Conservation (phyloP, 2,329 filamentous ascomycete genomes). For the Hymenoscyphus albidus region DNA sequence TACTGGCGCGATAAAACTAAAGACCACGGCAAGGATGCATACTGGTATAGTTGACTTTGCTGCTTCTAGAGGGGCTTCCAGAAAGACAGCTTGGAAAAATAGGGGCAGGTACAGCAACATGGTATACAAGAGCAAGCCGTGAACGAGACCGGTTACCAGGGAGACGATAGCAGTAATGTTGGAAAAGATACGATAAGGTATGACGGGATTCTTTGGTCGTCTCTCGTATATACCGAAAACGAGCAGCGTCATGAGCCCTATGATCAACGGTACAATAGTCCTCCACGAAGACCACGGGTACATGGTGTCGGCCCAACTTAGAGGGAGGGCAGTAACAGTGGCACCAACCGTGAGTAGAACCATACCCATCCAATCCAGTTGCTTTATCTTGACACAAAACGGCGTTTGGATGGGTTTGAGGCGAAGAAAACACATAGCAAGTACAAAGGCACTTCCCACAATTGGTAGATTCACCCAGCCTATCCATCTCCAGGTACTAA, state of each 20-base stretch:
- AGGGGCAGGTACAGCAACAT: not conserved
- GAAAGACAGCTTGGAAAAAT: constrained; percentile 1
- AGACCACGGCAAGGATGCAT: not conserved
- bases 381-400: not conserved
- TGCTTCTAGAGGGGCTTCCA: not conserved
- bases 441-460: not conserved
- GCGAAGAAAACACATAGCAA: not conserved
- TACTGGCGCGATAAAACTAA: not conserved
- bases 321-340: not conserved
- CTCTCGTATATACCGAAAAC: not conserved
- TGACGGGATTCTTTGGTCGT: not conserved
- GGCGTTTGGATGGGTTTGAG: not conserved
- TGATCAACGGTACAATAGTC: not conserved
- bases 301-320: not conserved
- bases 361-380: not conserved
- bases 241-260: not conserved
- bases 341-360: not conserved
- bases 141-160: not conserved
- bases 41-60: not conserved
- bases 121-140: not conserved
- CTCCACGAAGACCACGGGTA: not conserved
- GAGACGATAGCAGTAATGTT: not conserved
- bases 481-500: not conserved
- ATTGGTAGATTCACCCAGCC: not conserved
- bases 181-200: not conserved